Conservation (phyloP, 805 yeast species). For the Vanderwaltozyma verrucispora region DNA sequence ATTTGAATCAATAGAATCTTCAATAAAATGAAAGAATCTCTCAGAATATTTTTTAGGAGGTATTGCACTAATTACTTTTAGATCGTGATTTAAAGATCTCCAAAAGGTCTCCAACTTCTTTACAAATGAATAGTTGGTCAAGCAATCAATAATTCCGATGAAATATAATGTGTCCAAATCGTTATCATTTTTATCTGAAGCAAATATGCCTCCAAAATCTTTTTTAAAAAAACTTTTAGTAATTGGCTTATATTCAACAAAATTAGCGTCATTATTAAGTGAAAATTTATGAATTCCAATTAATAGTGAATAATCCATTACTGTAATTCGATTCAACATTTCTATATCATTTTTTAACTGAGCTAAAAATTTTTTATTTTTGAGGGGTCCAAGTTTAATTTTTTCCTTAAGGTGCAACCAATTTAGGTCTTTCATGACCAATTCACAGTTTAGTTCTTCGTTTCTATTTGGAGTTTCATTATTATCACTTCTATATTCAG, state of each 20-base stretch:
- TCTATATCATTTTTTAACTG: slow-evolving; percentile 71
- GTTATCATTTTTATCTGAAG: slow-evolving; percentile 43
- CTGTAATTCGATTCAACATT: slow-evolving; percentile 62
- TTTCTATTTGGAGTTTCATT: slow-evolving; percentile 15
- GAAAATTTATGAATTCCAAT: slow-evolving; percentile 90
- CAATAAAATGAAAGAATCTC: slow-evolving; percentile 69
- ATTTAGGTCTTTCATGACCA: slow-evolving; percentile 76
- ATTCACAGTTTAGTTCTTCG: slow-evolving; percentile 17
- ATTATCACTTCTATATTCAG: no score
- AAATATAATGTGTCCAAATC: slow-evolving; percentile 68
- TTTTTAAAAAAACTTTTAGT: slow-evolving; percentile 45
- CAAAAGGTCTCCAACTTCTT: slow-evolving; percentile 81
- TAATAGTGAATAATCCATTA: slow-evolving; percentile 91
- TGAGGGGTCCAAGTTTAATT: slow-evolving; percentile 68
- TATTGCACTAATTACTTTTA: slow-evolving; percentile 71
- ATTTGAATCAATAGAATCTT: slow-evolving; percentile 29
- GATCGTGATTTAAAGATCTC: slow-evolving; percentile 59
- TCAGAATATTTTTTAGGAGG: slow-evolving; percentile 89
- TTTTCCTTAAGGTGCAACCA: slow-evolving; percentile 62
- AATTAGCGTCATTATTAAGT: slow-evolving; percentile 46
- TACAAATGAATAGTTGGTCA: slow-evolving; percentile 65
- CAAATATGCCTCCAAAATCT: slow-evolving; percentile 76
- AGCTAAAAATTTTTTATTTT: slow-evolving; percentile 44
- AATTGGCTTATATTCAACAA: slow-evolving; percentile 9
- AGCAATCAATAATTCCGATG: slow-evolving; percentile 87